Evolutionary conservation across 225 moss, liverwort and hornwort genomes (phyloP).

Genomic region (Physcomitrellopsis africana): DNA sequence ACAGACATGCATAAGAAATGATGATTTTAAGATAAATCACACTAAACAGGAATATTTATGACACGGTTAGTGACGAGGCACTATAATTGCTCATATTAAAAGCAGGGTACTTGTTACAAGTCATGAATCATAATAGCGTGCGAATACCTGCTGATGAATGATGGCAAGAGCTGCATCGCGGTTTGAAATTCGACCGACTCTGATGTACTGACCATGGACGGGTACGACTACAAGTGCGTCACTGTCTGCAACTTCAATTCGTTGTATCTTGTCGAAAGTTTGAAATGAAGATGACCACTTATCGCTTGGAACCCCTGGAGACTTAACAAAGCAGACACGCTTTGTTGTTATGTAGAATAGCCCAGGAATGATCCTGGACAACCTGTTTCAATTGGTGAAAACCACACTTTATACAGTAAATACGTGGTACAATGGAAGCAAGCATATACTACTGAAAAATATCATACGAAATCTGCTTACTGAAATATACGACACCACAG

Average conservation of each 20-base stretch:
- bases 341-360: slow-evolving; percentile 35
- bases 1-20: too few species aligned
- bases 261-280: slow-evolving; percentile 36
- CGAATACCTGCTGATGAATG: not conserved
- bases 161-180: slow-evolving; percentile 23
- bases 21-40: too few species aligned
- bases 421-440: not conserved
- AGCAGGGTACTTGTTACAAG: too few species aligned
- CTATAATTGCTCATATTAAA: too few species aligned
- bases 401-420: not conserved
- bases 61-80: too few species aligned
- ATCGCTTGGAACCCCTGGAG: slow-evolving; percentile 29
- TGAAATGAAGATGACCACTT: slow-evolving; percentile 22
- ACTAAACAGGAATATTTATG: too few species aligned
- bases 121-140: too few species aligned
- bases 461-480: too few species aligned
- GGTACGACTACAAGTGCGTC: slow-evolving; percentile 29
- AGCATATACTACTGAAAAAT: not conserved
- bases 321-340: slow-evolving; percentile 38
- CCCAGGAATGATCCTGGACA: slow-evolving; percentile 29
- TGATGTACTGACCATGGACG: slow-evolving; percentile 30
- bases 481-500: not conserved
- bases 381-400: slow-evolving; percentile 17
- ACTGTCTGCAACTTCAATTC: not conserved
- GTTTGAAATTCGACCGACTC: slow-evolving; percentile 25